Evolutionary conservation across 2,329 filamentous ascomycete genomes (phyloP), one percentile per base, ranked within the genome.

Genomic region (Botryotinia globosa): DNA sequence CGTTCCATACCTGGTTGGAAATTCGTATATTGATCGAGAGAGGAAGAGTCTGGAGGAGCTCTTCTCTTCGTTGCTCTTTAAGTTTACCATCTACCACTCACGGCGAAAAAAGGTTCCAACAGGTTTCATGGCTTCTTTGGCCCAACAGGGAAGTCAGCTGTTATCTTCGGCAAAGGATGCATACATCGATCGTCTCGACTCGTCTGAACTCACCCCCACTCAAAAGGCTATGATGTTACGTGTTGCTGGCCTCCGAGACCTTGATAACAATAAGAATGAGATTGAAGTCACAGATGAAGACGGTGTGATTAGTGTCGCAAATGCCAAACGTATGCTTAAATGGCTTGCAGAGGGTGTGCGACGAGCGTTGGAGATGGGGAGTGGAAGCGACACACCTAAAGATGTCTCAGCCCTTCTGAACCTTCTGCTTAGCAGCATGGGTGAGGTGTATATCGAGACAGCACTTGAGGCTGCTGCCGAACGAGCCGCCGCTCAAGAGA

Each of bases 341-440:
- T 99, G 96, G 96, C 85, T 99, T 58, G 96, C 96, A 3, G 96
- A 99, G 84, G 94, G 93, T 75, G 95, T 99, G 37, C 92, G 96
- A 56, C 88, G 96, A 75, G 94, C 94, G 0, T 86, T 99, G 16
- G 96, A 99, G 81, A 86, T 99, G n/a, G 94, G 93, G 37, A 91
- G 93, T 37, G 90, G 91, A 69, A 91, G 88, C 73, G 96, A 99
- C 77, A 98, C 94, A 7, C 94, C 96, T 25, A 98, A 97, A 81
- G 96, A 99, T 81, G 93, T 98, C 72, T 92, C 91, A 63, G 90
- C 93, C 74, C 87, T 98, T 37, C 87, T 98, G 48, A 92, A 91
- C 80, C 87, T 98, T 37, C 87, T 99, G 3, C 87, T 98, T 65
- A 90, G 90, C 45, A 93, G 92, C 77, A 94, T 98, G 91, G 94